These are phyloP conservation scores for Blumeriella jaapii DNA, from an alignment of 2,329 filamentous ascomycete genomes.

Conservation along the genomic window DNA sequence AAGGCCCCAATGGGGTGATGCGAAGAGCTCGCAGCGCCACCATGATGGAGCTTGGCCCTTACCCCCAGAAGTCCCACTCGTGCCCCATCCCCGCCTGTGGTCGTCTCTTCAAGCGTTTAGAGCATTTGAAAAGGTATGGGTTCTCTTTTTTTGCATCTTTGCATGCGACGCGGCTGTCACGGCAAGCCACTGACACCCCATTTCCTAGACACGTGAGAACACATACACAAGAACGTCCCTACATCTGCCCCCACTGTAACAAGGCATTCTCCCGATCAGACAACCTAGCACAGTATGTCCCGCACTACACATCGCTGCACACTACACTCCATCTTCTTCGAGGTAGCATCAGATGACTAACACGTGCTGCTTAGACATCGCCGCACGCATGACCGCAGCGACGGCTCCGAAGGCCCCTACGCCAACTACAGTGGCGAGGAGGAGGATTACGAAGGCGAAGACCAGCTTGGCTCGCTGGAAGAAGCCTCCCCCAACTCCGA, in stretches of 20 bases:
- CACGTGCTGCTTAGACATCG: slow-evolving; percentile 40
- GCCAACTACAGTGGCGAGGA: slow-evolving; percentile 54
- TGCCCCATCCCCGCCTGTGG: slow-evolving; percentile 98
- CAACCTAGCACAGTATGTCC: slow-evolving; percentile 88
- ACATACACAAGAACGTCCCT: slow-evolving; percentile 97
- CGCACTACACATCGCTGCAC: slow-evolving; percentile 18
- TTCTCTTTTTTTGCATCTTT: slow-evolving; percentile 23
- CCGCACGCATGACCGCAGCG: slow-evolving; percentile 72
- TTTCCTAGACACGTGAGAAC: slow-evolving; percentile 87
- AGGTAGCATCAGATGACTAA: slow-evolving; percentile 19
- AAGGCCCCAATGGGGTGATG: slow-evolving; percentile 63
- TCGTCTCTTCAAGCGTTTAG: slow-evolving; percentile 94
- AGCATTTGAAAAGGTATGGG: slow-evolving; percentile 95
- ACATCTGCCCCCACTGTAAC: slow-evolving; percentile 94
- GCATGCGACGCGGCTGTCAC: slow-evolving; percentile 14
- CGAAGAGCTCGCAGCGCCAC: slow-evolving; percentile 89
- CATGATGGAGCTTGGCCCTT: slow-evolving; percentile 91
- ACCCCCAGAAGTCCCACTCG: slow-evolving; percentile 95
- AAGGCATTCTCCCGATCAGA: slow-evolving; percentile 98
- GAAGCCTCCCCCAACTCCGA: slow-evolving; percentile 67
- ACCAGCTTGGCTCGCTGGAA: slow-evolving; percentile 70
- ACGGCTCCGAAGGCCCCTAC: slow-evolving; percentile 52
- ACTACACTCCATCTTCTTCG: slow-evolving; percentile 27
- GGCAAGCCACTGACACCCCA: slow-evolving; percentile 38
- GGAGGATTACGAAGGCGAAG: slow-evolving; percentile 72